A percentile compares a stretch with the other conserved stretches of the same genome.
Conservation (phyloP, 78 protist species). For the Tieghemostelium lacteum region DNA sequence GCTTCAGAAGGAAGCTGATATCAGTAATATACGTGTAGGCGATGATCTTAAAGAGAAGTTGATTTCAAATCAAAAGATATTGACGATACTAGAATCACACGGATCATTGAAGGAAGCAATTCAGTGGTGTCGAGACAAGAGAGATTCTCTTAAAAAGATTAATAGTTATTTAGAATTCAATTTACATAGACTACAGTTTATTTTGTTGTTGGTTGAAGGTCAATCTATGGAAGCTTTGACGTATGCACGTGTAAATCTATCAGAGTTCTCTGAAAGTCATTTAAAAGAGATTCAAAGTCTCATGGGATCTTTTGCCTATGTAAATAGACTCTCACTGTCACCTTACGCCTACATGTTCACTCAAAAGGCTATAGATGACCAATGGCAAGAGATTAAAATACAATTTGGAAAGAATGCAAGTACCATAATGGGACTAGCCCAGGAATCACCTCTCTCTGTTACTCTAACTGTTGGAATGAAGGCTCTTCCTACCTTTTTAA, state of each 20-base stretch:
- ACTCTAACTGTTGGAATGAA: conserved; percentile 71
- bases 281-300: conserved; percentile 73
- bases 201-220: neutral
- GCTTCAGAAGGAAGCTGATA: conserved; percentile 26
- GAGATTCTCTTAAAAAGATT: neutral
- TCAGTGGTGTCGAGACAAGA: conserved; percentile 51
- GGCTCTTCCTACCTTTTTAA: conserved; percentile 83
- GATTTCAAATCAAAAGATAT: conserved; percentile 42
- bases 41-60: conserved; percentile 13
- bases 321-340: conserved; percentile 34
- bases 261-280: conserved; percentile 6
- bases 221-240: conserved; percentile 44
- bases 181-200: conserved; percentile 64
- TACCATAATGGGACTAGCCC: conserved; percentile 56
- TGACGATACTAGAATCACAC: conserved; percentile 19
- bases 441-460: conserved; percentile 60
- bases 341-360: conserved; percentile 73
- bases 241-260: conserved; percentile 50
- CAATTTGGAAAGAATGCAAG: conserved; percentile 31
- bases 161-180: conserved; percentile 77
- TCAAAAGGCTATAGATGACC: neutral
- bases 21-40: neutral
- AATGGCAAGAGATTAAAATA: conserved; percentile 55
- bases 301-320: conserved; percentile 76
- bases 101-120: conserved; percentile 34